A percentile compares a stretch with the other conserved stretches of the same genome.
Evolutionary conservation across 768 basidiomycete species (phyloP).

Genomic region (Mycena belliarum): DNA sequence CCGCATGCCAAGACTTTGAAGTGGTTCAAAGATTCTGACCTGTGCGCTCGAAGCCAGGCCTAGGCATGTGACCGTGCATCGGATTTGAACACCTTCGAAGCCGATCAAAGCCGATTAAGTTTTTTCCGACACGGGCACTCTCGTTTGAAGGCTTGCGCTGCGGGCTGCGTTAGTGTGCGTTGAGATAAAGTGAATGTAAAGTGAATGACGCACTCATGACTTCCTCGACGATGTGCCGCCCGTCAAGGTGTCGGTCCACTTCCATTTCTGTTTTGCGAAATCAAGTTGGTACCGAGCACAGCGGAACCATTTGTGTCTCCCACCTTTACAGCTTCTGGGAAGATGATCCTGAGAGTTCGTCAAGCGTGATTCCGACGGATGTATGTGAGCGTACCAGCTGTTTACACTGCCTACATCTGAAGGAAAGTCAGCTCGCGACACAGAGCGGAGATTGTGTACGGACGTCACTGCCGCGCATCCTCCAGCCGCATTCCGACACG

Average conservation of each 20-base stretch:
- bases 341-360: conserved; percentile 63
- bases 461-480: conserved; percentile 57
- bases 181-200: neutral
- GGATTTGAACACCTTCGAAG: too few species aligned
- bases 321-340: conserved; percentile 80
- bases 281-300: neutral
- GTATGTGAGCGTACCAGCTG: conserved; percentile 49
- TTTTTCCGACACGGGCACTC: too few species aligned
- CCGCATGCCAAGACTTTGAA: too few species aligned
- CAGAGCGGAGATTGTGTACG: neutral
- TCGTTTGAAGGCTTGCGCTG: conserved; percentile 81
- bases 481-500: conserved; percentile 51
- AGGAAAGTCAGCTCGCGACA: neutral
- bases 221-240: conserved; percentile 81
- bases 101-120: too few species aligned
- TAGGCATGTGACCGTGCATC: too few species aligned
- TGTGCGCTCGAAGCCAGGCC: too few species aligned
- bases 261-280: conserved; percentile 57
- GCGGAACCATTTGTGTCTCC: neutral
- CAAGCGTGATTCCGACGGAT: conserved; percentile 7
- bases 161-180: conserved; percentile 9
- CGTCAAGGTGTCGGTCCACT: conserved; percentile 72
- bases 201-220: conserved; percentile 76
- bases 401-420: conserved; percentile 78
- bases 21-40: too few species aligned